phyloP scores from a whole-genome alignment of 106 monocot species.

The Apostasia shenzhenica region DNA sequence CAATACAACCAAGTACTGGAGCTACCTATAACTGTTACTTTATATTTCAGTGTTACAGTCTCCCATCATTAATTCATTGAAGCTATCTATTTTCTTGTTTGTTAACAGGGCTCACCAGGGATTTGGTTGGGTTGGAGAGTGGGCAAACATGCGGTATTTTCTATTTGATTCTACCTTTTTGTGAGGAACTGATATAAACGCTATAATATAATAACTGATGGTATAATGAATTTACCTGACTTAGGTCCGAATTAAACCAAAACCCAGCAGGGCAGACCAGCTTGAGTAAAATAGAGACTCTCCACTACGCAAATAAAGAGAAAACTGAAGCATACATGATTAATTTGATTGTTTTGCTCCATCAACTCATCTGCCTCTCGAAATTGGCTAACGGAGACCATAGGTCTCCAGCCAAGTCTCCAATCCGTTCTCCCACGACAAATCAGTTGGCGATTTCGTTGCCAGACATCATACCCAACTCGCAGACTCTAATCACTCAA shows the following conservation, averaged over 20 bases:
- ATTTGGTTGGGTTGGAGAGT: constrained; percentile 99
- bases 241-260: constrained; percentile 60
- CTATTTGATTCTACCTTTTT: neutral
- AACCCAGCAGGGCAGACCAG: constrained; percentile 47
- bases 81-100: neutral
- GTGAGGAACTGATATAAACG: too few species aligned
- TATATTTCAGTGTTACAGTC: neutral
- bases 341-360: constrained; percentile 85
- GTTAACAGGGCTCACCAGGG: constrained; percentile 92
- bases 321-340: constrained; percentile 88
- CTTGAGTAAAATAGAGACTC: constrained; percentile 74
- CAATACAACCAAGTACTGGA: constrained; percentile 84
- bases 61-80: neutral
- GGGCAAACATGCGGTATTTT: constrained; percentile 91
- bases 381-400: constrained; percentile 52
- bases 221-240: constrained; percentile 5
- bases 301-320: constrained; percentile 80
- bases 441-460: constrained; percentile 3
- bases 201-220: neutral
- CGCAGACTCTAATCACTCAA: constrained; percentile 38
- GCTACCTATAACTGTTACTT: neutral
- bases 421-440: constrained; percentile 56
- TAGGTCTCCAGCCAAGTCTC: constrained; percentile 88
- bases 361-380: constrained; percentile 72
- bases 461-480: constrained; percentile 7